Percentiles rank a stretch among this genome's conserved stretches.
These are phyloP conservation scores for Rosa multiflora DNA, from an alignment of 306 rosid species.

Conservation along the genomic window DNA sequence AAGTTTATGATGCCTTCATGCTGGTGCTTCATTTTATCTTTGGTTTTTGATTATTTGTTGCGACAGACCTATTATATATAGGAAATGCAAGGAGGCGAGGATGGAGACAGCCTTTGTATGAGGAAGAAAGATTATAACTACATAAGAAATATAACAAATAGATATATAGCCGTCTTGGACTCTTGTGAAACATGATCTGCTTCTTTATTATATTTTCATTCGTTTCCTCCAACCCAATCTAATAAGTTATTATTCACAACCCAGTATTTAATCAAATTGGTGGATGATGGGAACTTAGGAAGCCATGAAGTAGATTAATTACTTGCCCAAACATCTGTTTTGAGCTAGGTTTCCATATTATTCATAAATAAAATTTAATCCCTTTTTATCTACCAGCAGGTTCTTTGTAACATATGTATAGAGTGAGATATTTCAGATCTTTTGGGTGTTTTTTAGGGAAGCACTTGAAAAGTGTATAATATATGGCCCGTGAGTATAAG, in stretches of 20 bases:
- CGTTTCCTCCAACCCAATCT: conserved; percentile 9
- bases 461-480: neutral
- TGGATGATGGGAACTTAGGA: neutral
- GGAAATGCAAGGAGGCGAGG: neutral
- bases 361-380: neutral
- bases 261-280: neutral
- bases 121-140: neutral
- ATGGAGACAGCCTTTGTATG: neutral
- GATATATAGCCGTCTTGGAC: neutral
- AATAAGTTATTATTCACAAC: neutral
- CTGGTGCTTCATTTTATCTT: conserved; percentile 22
- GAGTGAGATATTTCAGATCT: neutral
- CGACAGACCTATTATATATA: neutral
- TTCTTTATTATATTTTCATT: conserved; percentile 12
- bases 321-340: neutral
- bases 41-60: neutral
- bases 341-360: conserved; percentile 3
- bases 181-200: conserved; percentile 15
- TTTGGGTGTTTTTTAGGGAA: neutral
- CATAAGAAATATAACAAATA: neutral
- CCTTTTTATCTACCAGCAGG: neutral
- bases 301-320: conserved; percentile 3
- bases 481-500: neutral
- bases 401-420: neutral
- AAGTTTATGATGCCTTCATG: conserved; percentile 2